Conservation (phyloP, 257 asterid species). For the Solanum bulbocastanum region DNA sequence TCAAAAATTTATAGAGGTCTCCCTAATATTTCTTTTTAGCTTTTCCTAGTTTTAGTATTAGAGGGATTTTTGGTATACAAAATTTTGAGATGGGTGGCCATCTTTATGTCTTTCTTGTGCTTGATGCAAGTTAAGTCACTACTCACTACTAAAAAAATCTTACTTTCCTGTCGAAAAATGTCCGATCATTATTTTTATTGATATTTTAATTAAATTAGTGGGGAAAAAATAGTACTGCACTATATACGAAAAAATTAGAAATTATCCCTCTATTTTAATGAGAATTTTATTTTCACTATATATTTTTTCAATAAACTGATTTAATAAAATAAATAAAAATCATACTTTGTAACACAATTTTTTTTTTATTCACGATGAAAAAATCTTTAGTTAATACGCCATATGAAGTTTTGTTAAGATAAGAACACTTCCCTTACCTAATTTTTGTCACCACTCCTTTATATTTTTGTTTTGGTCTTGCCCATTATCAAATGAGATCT, state of each 20-base stretch:
- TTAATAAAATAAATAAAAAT: too few species aligned
- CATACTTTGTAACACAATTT: too few species aligned
- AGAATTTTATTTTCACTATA: too few species aligned
- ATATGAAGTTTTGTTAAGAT: neutral
- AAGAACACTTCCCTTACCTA: neutral
- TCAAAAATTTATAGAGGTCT: neutral
- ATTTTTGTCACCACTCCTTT: neutral
- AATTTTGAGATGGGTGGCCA: neutral
- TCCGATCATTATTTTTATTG: rapidly evolving
- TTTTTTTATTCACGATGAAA: too few species aligned
- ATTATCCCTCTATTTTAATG: too few species aligned
- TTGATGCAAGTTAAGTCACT: neutral
- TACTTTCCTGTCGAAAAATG: neutral
- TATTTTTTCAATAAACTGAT: too few species aligned
- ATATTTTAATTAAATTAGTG: neutral
- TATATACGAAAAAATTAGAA: too few species aligned
- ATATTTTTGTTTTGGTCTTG: neutral
- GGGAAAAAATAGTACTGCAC: rapidly evolving
- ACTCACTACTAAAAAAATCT: neutral
- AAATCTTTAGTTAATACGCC: neutral
- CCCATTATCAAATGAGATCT: neutral
- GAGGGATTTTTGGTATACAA: neutral
- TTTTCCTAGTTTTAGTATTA: neutral
- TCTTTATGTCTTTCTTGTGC: neutral
- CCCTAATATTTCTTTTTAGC: neutral